Percentiles rank a stretch among this genome's conserved stretches.
phyloP scores from a whole-genome alignment of 441 rosid genomes.

The Kokia cookei region DNA sequence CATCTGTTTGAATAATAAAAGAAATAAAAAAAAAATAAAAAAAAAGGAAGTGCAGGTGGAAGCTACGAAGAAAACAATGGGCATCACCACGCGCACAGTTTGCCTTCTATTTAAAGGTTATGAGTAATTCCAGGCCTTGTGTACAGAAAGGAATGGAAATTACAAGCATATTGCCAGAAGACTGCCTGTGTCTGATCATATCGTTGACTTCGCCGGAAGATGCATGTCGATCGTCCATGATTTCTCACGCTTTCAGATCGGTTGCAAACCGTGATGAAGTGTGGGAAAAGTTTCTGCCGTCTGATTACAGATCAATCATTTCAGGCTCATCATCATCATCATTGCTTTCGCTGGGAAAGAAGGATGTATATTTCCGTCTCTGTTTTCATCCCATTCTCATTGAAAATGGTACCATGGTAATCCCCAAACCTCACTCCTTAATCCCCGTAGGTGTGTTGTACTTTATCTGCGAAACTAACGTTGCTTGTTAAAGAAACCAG shows the following conservation, averaged over 20 bases:
- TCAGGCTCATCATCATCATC: background rate
- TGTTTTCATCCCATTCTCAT: background rate
- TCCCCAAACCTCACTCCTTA: background rate
- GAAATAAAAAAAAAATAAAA: too few relatives aligned
- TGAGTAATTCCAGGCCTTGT: too few relatives aligned
- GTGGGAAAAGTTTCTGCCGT: slow-evolving; percentile 7
- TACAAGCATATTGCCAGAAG: background rate
- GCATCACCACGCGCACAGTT: too few relatives aligned
- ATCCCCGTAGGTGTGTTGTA: background rate
- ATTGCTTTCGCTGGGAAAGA: background rate
- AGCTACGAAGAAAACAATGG: background rate
- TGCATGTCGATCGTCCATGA: background rate
- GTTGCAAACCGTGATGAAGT: background rate
- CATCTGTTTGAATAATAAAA: too few relatives aligned
- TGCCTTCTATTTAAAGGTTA: background rate
- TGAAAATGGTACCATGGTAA: slow-evolving; percentile 10
- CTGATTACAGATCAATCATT: background rate
- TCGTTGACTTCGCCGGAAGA: slow-evolving; percentile 12
- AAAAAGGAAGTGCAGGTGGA: too few relatives aligned
- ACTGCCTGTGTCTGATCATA: slow-evolving; percentile 13
- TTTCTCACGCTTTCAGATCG: background rate
- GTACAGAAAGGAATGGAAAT: background rate
- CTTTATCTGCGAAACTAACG: background rate
- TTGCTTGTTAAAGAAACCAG: slow-evolving; percentile 5
- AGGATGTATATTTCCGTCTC: slow-evolving; percentile 4